Percentiles rank a stretch among this genome's conserved stretches.
Conservation (phyloP, 768 basidiomycete species). For the Baorangia bicolor region DNA sequence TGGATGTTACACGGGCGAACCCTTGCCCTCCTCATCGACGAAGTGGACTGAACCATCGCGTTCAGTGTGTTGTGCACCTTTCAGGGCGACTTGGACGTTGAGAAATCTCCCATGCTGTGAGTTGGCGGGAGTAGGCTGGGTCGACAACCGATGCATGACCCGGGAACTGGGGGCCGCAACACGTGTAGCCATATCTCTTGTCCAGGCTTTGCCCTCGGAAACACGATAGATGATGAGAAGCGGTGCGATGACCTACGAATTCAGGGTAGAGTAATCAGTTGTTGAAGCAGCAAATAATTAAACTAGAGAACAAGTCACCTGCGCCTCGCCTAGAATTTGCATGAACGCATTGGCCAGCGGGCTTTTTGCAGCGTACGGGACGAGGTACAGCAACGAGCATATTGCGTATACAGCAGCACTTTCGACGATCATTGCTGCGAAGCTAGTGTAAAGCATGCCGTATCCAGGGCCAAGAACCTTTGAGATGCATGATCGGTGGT, state of each 20-base stretch:
- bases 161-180: neutral
- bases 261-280: neutral
- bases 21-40: slow-evolving; percentile 8
- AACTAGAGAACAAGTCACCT: slow-evolving; percentile 15
- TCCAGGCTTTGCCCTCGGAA: slow-evolving; percentile 46
- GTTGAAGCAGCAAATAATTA: neutral
- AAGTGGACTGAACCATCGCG: slow-evolving; percentile 1
- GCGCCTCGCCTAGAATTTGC: slow-evolving; percentile 31
- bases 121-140: neutral
- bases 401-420: slow-evolving; percentile 35
- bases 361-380: slow-evolving; percentile 26
- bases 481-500: slow-evolving; percentile 27
- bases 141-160: slow-evolving; percentile 13
- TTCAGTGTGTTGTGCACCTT: slow-evolving; percentile 1
- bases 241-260: slow-evolving; percentile 43
- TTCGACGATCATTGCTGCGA: slow-evolving; percentile 36
- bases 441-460: slow-evolving; percentile 29
- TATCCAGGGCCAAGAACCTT: slow-evolving; percentile 28
- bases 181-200: slow-evolving; percentile 17
- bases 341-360: slow-evolving; percentile 29
- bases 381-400: slow-evolving; percentile 33
- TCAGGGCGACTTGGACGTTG: slow-evolving; percentile 20
- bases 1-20: neutral
- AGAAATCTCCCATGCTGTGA: neutral
- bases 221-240: slow-evolving; percentile 50